Percentiles rank a stretch among this genome's conserved stretches.
Conservation (phyloP, 768 basidiomycete species). For the Clitopilus hobsonii region DNA sequence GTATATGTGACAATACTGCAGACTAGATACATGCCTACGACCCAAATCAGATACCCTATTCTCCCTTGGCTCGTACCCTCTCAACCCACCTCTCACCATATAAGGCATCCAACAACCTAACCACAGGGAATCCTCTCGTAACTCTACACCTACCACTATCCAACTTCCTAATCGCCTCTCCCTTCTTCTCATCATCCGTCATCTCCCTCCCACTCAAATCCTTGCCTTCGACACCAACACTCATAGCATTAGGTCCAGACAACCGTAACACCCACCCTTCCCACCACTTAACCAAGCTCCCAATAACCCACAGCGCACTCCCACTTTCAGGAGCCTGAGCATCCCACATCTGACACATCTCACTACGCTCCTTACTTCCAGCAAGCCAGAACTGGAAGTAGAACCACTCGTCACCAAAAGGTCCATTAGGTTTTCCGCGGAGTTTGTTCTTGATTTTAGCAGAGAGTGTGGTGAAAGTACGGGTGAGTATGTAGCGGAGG, state of each 20-base stretch:
- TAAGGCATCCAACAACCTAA: background rate
- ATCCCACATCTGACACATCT: slow-evolving; percentile 14
- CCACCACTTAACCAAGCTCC: background rate
- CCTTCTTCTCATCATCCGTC: background rate
- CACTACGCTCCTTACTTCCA: slow-evolving; percentile 10
- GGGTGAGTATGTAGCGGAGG: background rate
- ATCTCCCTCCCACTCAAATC: background rate
- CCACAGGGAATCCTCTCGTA: background rate
- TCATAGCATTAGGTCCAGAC: background rate
- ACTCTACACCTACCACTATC: slow-evolving; percentile 1
- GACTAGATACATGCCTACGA: no score
- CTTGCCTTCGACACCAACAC: background rate
- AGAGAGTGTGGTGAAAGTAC: background rate
- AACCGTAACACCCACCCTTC: background rate
- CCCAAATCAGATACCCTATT: no score
- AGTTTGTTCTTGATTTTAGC: background rate
- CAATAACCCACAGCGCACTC: background rate
- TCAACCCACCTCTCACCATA: background rate
- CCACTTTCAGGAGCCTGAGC: background rate
- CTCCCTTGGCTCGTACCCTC: background rate
- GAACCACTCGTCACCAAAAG: slow-evolving; percentile 38
- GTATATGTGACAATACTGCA: no score
- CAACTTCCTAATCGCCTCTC: background rate
- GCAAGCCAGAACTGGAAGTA: slow-evolving; percentile 52
- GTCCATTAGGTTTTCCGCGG: slow-evolving; percentile 15